Base-by-base conservation (phyloP, 1,284 basidiomycete genomes). In the Ustilago curta region DNA sequence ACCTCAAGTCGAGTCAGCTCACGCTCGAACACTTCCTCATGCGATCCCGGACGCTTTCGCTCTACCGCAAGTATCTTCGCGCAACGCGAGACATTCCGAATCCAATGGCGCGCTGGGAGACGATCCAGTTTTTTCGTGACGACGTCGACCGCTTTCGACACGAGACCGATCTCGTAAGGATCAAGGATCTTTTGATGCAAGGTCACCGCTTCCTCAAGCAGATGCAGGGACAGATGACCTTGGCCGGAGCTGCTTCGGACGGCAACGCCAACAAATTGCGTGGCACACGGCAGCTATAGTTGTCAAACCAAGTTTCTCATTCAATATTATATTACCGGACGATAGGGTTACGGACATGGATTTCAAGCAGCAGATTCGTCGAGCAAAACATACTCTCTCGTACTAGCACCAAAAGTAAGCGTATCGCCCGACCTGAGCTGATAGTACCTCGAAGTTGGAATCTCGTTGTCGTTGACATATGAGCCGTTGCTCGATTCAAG, bases 401-500 rank as follows among this genome's bases (percentile, higher is more conserved):
- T 57, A 67, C 80, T 82, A 1, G 80, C 77, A 23, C 80, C 82
- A 47, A 84, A 79, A 16, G 73, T 71, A 43, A 82, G 59, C 31
- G 81, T 80, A 85, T 99, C 96, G 39, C 91, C 90, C 35, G 89
- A 88, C 83, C 90, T 90, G 43, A 99, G 87, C 86, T 99, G 97
- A 83, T 93, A 98, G 86, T 93, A 98, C 60, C 96, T 88, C 16
- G 94, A 91, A 3, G 90, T 87, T 0, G 96, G 96, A 56, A 99
- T 91, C 60, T 89, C 87, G 78, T 91, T 89, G 63, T 91, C 92
- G 82, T 99, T 99, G 53, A 99, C 95, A 65, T 90, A 88, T 0
- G 95, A 97, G 3, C 93, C 91, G 82, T 99, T 99, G 2, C 96
- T 97, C 11, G 94, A 96, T 75, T 99, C 96, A 8, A 99, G 90